These are phyloP conservation scores for Arbutus unedo DNA, from an alignment of 148 eudicot species.

Conservation along the genomic window DNA sequence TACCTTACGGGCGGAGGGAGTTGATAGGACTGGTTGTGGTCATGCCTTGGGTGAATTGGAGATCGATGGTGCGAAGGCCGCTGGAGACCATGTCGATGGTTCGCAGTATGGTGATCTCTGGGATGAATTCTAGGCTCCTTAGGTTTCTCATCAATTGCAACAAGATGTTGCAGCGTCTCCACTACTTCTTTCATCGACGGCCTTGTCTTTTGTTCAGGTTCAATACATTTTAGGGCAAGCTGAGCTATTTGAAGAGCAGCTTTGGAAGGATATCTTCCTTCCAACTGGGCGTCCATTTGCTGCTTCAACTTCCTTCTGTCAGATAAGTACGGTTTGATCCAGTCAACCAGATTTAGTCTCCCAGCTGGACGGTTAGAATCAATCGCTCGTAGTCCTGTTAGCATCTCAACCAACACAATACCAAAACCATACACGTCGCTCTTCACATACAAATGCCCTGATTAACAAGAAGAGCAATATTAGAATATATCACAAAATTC, in stretches of 20 bases:
- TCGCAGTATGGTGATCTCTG: slow-evolving; percentile 13
- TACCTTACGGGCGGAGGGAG: slow-evolving; percentile 25
- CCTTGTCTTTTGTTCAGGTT: slow-evolving; percentile 44
- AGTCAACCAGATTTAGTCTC: slow-evolving; percentile 43
- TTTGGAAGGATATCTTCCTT: slow-evolving; percentile 64
- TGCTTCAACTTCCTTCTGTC: slow-evolving; percentile 56
- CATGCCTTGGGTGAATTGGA: slow-evolving; percentile 26
- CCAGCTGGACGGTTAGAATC: slow-evolving; percentile 55
- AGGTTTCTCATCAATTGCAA: slow-evolving; percentile 38
- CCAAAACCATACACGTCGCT: slow-evolving; percentile 86
- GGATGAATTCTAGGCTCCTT: slow-evolving; percentile 35
- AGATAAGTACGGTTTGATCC: slow-evolving; percentile 63
- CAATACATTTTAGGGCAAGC: slow-evolving; percentile 60
- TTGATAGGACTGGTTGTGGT: slow-evolving; percentile 24
- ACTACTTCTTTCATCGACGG: slow-evolving; percentile 79
- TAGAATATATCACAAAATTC: background rate
- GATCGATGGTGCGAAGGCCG: slow-evolving; percentile 27
- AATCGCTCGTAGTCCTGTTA: slow-evolving; percentile 59
- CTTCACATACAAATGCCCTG: slow-evolving; percentile 81
- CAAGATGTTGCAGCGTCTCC: slow-evolving; percentile 39
- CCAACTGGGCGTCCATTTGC: slow-evolving; percentile 61
- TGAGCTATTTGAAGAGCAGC: slow-evolving; percentile 57
- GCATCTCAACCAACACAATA: slow-evolving; percentile 64
- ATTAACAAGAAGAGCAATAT: slow-evolving; percentile 7
- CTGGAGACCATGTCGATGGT: background rate